A percentile compares a stretch with the other conserved stretches of the same genome.
phyloP scores from a whole-genome alignment of 2,329 filamentous ascomycete genomes.

The Fusarium sp. region DNA sequence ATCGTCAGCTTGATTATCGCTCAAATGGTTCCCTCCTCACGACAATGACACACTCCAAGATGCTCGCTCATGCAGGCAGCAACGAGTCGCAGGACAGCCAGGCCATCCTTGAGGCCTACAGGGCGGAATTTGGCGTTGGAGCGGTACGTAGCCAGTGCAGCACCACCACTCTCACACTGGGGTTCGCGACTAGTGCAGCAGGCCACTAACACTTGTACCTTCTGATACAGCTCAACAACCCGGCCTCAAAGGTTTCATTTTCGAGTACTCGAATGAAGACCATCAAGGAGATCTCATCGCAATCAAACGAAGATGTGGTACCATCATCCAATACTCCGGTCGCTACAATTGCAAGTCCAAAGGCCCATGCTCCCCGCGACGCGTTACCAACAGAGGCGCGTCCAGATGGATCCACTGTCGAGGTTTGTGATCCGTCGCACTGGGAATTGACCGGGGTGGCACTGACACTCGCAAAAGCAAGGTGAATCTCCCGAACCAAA shows the following conservation, averaged over 20 bases:
- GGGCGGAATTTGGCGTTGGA: conserved; percentile 53
- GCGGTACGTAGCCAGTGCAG: conserved; percentile 52
- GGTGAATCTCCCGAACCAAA: conserved; percentile 25
- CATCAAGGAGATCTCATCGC: conserved; percentile 13
- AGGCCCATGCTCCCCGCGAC: conserved; percentile 20
- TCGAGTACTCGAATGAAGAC: conserved; percentile 2
- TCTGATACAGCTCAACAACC: conserved; percentile 32
- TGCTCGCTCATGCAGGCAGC: conserved; percentile 47
- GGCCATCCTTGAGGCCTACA: conserved; percentile 53
- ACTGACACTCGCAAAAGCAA: conserved; percentile 46
- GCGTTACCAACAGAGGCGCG: conserved; percentile 31
- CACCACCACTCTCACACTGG: conserved; percentile 26
- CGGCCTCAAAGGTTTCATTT: conserved; percentile 20
- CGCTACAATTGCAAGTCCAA: conserved; percentile 7
- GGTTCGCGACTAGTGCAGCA: conserved; percentile 2
- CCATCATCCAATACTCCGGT: conserved; percentile 18
- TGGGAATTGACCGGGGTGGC: conserved; percentile 43
- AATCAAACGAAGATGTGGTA: conserved; percentile 10
- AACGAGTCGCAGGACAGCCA: conserved; percentile 61
- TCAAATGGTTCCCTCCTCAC: conserved; percentile 31
- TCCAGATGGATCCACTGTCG: conserved; percentile 28
- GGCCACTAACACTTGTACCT: conserved; percentile 30
- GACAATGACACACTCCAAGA: conserved; percentile 47
- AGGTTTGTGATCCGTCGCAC: conserved; percentile 40
- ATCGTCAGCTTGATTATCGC: background rate